These are phyloP conservation scores for Cordyceps cateniannulata DNA, from an alignment of 2,329 filamentous ascomycete genomes.

Conservation along the genomic window DNA sequence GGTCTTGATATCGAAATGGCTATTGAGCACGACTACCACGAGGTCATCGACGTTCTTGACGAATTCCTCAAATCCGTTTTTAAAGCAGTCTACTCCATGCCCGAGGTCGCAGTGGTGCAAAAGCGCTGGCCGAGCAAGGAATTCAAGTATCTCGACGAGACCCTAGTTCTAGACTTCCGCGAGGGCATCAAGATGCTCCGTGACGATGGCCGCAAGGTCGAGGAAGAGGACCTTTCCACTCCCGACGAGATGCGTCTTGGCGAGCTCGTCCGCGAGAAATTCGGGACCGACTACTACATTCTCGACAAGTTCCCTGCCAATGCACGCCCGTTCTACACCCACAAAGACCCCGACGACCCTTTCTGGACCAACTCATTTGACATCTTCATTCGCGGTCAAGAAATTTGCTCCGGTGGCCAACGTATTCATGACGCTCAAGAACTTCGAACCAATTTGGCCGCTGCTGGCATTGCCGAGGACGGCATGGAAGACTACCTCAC, in stretches of 20 bases:
- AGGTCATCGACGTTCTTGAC: conserved; percentile 75
- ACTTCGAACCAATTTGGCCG: conserved; percentile 71
- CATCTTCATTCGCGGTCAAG: conserved; percentile 88
- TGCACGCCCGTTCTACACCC: conserved; percentile 86
- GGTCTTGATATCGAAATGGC: conserved; percentile 91
- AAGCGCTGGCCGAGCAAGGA: conserved; percentile 81
- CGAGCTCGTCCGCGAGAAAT: conserved; percentile 78
- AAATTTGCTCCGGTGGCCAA: conserved; percentile 87
- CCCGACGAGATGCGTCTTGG: conserved; percentile 83
- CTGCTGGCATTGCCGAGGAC: conserved; percentile 67
- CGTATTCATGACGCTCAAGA: conserved; percentile 77
- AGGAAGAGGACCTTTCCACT: conserved; percentile 73
- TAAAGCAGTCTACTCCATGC: conserved; percentile 35
- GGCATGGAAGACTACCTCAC: conserved; percentile 86
- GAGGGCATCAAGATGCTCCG: conserved; percentile 78
- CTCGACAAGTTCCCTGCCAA: conserved; percentile 86
- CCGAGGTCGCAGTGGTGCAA: conserved; percentile 74
- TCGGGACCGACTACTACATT: conserved; percentile 85
- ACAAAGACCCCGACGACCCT: conserved; percentile 68
- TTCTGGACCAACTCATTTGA: conserved; percentile 87
- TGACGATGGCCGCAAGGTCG: conserved; percentile 70
- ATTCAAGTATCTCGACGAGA: conserved; percentile 80
- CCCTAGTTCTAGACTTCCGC: conserved; percentile 71
- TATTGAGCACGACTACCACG: conserved; percentile 82
- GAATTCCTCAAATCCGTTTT: conserved; percentile 71